These are phyloP conservation scores for Oryza glumipatula DNA, from an alignment of 176 grass and related monocot genomes.

Conservation along the genomic window DNA sequence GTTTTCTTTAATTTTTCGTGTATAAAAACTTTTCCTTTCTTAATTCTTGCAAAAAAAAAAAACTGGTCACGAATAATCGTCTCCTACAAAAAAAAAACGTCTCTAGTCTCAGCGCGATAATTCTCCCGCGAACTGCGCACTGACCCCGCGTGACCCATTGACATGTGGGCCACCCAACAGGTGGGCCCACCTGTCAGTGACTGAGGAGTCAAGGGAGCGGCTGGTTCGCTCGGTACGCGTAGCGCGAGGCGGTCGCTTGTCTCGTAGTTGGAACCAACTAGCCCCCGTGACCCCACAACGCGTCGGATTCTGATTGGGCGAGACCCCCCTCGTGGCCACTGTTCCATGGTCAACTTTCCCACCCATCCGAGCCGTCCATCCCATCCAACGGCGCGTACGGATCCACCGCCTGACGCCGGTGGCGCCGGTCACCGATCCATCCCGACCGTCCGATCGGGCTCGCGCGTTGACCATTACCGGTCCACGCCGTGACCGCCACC, in stretches of 20 bases:
- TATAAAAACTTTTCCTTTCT: neutral
- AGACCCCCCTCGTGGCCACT: neutral
- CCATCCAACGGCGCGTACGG: neutral
- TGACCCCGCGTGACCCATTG: neutral
- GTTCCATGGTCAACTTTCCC: constrained; percentile 35
- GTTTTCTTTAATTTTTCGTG: neutral
- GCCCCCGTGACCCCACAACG: constrained; percentile 31
- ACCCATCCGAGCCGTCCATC: constrained; percentile 25
- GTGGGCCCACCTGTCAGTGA: neutral
- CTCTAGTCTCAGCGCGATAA: neutral
- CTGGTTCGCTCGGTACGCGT: neutral
- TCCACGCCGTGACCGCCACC: neutral
- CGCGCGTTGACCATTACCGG: neutral
- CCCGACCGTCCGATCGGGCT: neutral
- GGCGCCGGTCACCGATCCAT: neutral
- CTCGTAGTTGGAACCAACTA: constrained; percentile 16
- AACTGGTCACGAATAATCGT: neutral
- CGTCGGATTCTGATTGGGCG: neutral
- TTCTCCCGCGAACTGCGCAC: neutral
- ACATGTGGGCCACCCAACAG: neutral
- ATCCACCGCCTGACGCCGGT: neutral
- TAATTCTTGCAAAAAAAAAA: neutral
- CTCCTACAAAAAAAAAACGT: neutral
- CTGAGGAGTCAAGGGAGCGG: accelerated
- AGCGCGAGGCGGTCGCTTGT: neutral